These are phyloP conservation scores for Striga asiatica DNA, from an alignment of 257 asterid genomes.

Conservation along the genomic window DNA sequence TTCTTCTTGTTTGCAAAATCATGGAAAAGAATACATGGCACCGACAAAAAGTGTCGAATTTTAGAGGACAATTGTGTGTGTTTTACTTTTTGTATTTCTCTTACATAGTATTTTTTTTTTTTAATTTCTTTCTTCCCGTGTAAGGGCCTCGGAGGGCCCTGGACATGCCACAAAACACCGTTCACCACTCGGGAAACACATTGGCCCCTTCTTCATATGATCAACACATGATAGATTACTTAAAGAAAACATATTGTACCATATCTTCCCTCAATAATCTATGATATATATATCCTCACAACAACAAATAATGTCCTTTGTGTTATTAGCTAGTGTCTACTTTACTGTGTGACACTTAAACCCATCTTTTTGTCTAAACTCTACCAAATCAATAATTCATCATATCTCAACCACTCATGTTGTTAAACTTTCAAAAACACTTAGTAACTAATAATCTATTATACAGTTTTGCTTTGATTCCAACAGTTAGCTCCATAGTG, in stretches of 20 bases:
- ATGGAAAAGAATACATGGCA: neutral
- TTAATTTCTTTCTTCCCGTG: neutral
- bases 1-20: conserved; percentile 5
- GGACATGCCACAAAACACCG: conserved; percentile 25
- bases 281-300: no score
- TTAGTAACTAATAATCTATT: neutral
- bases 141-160: conserved; percentile 19
- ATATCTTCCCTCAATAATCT: conserved; percentile 9
- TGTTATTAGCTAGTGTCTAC: no score
- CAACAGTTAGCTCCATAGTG: no score
- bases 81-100: neutral
- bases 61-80: conserved; percentile 24
- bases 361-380: no score
- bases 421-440: neutral
- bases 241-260: neutral
- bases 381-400: conserved; percentile 16
- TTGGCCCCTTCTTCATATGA: conserved; percentile 32
- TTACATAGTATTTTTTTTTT: conserved; percentile 10
- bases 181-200: conserved; percentile 25
- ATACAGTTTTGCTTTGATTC: no score
- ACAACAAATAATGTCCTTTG: no score
- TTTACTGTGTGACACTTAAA: no score
- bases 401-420: neutral
- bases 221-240: conserved; percentile 20
- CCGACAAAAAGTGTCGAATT: conserved; percentile 19